A percentile compares a stretch with the other conserved stretches of the same genome.
phyloP scores from a whole-genome alignment of 2,329 filamentous ascomycete species.

The Paraconiothyrium brasiliense region DNA sequence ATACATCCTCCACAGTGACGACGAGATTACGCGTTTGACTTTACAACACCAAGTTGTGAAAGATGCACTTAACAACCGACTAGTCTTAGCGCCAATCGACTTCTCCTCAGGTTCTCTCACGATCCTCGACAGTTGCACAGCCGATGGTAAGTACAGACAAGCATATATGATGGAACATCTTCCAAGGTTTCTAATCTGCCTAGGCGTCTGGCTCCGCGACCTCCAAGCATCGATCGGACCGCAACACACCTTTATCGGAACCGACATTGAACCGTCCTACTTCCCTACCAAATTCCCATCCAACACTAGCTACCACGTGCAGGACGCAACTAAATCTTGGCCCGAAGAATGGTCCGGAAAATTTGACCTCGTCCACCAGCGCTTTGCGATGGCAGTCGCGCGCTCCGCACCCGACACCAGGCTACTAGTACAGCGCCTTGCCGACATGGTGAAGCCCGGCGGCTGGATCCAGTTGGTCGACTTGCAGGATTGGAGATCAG shows the following conservation, averaged over 20 bases:
- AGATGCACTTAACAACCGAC: slow-evolving; percentile 8
- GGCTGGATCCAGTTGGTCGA: slow-evolving; percentile 15
- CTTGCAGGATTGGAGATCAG: background rate
- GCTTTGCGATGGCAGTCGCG: background rate
- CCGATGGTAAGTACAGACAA: slow-evolving; percentile 3
- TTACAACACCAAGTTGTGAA: slow-evolving; percentile 14
- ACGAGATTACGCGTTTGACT: slow-evolving; percentile 12
- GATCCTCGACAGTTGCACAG: slow-evolving; percentile 21
- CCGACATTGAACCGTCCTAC: slow-evolving; percentile 8
- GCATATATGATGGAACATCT: no score
- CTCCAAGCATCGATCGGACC: background rate
- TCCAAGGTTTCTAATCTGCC: background rate
- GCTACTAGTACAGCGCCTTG: background rate
- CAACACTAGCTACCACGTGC: slow-evolving; percentile 4
- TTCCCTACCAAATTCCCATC: background rate
- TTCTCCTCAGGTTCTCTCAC: background rate
- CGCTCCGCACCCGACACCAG: background rate
- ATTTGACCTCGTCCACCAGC: slow-evolving; percentile 22
- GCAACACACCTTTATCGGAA: slow-evolving; percentile 13
- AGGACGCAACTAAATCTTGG: slow-evolving; percentile 15
- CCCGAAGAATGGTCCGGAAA: slow-evolving; percentile 4
- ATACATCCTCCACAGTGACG: slow-evolving; percentile 15
- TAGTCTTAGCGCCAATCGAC: slow-evolving; percentile 18
- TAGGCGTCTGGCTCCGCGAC: slow-evolving; percentile 10
- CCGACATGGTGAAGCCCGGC: slow-evolving; percentile 3